Base-by-base conservation (phyloP, 73 alveolate genomes). In the Paramecium tetraurelia region DNA sequence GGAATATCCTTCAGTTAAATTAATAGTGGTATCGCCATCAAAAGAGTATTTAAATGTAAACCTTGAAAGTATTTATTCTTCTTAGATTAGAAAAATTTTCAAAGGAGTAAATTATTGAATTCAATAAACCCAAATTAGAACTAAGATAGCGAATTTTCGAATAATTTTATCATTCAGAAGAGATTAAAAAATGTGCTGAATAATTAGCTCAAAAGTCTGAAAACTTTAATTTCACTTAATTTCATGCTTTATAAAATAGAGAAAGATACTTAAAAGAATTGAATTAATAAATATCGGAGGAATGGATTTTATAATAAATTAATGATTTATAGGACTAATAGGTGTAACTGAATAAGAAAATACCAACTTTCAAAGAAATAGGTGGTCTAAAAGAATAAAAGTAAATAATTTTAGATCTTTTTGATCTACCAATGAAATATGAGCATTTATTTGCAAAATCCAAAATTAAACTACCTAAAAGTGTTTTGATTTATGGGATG, bases 401-500 rank as follows among this genome's bases (percentile, higher is more conserved):
- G 58, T 86, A 86, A 29, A 38, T 84, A 22, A 88, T 96, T 40
- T 88, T 92, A 87, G 99, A 96, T 59, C 85, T 95, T 12, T 95
- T 89, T 93, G 96, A 93, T 33, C 86, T 95, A 68, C 96, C 94
- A 16, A 46, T 59, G 76, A 90, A 80, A 75, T 92, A 92, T 77
- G 92, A 89, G 41, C 53, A 90, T 35, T 93, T 95, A 16, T 92
- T 95, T 93, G 92, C 77, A 86, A 89, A 93, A 92, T 59, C 90
- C 46, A 92, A 92, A 22, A 85, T 93, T 50, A 63, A 95, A 85
- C 86, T 92, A 3, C 89, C 95, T 33, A 85, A 92, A 38, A 97
- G 98, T 58, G 92, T 97, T 1, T 86, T 97, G 46, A 93, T 97
- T 35, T 97, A 96, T 93, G 98, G 99, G 1, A 97, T 97, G 53